Percentiles rank a stretch among this genome's conserved stretches.
Conservation (phyloP, 2,329 filamentous ascomycete species). For the Rhynchosporium graminicola region DNA sequence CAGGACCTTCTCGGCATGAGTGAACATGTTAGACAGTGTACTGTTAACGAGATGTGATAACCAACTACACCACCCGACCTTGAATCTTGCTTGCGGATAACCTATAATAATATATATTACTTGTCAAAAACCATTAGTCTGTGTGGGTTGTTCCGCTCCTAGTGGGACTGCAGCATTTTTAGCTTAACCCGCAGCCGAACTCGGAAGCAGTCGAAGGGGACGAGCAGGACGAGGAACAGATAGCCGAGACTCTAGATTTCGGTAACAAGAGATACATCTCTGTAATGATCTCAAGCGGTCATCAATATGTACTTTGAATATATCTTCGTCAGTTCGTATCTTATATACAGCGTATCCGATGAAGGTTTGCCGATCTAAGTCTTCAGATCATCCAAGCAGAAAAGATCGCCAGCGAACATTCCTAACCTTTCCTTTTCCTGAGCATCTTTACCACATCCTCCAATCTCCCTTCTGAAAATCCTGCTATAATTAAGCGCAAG, state of each 20-base stretch:
- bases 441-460: slow-evolving; percentile 55
- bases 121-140: background rate
- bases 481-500: slow-evolving; percentile 54
- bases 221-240: too few relatives aligned
- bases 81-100: background rate
- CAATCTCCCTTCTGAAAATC: slow-evolving; percentile 63
- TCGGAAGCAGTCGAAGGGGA: too few relatives aligned
- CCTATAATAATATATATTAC: background rate
- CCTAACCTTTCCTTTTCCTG: slow-evolving; percentile 25
- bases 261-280: too few relatives aligned
- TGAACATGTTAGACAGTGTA: slow-evolving; percentile 7
- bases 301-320: too few relatives aligned
- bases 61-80: slow-evolving; percentile 17
- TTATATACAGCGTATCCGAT: too few relatives aligned
- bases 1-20: slow-evolving; percentile 15
- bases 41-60: slow-evolving; percentile 19
- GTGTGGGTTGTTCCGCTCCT: background rate
- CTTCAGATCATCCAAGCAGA: slow-evolving; percentile 34
- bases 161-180: too few relatives aligned
- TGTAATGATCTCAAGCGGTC: too few relatives aligned
- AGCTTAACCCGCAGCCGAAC: too few relatives aligned
- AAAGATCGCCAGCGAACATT: slow-evolving; percentile 33
- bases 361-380: background rate
- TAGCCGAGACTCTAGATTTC: too few relatives aligned
- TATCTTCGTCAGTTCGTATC: too few relatives aligned